Evolutionary conservation across 768 basidiomycete genomes (phyloP).

Genomic region (Porphyrellus cyaneotinctus): DNA sequence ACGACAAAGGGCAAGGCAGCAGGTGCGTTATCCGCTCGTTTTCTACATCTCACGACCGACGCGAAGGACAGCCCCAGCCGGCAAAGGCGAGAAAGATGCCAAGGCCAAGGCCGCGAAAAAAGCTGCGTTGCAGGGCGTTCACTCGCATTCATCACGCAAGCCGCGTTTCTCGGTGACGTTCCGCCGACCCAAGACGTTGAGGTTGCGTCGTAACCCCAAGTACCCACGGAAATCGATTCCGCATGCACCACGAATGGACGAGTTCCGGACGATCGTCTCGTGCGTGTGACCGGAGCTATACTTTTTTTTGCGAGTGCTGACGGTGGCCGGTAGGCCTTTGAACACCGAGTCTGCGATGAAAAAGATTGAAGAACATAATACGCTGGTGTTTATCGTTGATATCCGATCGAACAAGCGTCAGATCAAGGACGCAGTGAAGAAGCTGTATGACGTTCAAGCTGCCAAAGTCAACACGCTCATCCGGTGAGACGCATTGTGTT

Average conservation of each 20-base stretch:
- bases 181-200: conserved; percentile 94
- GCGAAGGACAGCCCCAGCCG: conserved; percentile 11
- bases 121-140: conserved; percentile 86
- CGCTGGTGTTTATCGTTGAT: conserved; percentile 97
- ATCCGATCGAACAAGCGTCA: conserved; percentile 95
- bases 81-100: conserved; percentile 37
- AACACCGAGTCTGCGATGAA: conserved; percentile 99
- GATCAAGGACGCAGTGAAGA: conserved; percentile 99
- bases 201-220: conserved; percentile 75
- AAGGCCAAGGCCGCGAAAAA: conserved; percentile 97
- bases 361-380: conserved; percentile 99
- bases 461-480: conserved; percentile 98
- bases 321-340: conserved; percentile 50
- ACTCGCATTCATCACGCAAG: conserved; percentile 75
- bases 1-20: conserved; percentile 59
- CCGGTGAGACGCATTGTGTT: conserved; percentile 50
- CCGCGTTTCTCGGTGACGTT: conserved; percentile 83
- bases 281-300: conserved; percentile 40
- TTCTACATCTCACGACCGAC: not conserved
- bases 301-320: not conserved
- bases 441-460: conserved; percentile 95
- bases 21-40: conserved; percentile 37
- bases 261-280: conserved; percentile 92
- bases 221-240: conserved; percentile 95
- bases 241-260: conserved; percentile 93